Base-by-base conservation (phyloP, 805 yeast species). In the Cyberlindnera mycetangii region DNA sequence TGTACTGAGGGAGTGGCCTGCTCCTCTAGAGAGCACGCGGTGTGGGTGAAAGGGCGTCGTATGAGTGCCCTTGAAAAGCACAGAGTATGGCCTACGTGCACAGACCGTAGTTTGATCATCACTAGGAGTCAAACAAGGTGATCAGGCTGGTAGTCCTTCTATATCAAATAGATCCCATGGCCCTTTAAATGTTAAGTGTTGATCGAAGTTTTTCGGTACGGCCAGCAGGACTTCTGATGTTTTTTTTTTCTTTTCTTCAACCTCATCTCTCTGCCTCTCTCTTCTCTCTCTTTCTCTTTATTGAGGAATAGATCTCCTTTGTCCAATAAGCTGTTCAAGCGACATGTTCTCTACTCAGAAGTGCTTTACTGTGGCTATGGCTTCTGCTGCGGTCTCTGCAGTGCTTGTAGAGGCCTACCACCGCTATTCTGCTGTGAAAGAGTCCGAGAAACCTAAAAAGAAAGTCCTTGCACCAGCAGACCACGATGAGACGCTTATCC, bases 401-500 rank as follows among this genome's bases (percentile, higher is more conserved):
- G 64, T 60, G 24, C 47, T 61, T 19, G 36, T 58, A 5, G 70
- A 67, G 33, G 55, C 50, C 5, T 53, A 16, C 56, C 62, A 36
- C 51, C 59, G 53, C 53, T 61, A 32, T 35, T 34, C 30, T 15
- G 37, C 33, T n/a, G n/a, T 20, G 9, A 16, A 22, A 22, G 35
- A 19, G 45, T 40, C 39, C 31, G 15, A 28, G 18, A 42, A 31
- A 36, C 42, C 37, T 41, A 44, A 34, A 14, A 33, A 20, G 39
- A 41, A 25, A 11, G 25, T 36, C 6, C 15, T 35, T 7, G 21
- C 10, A 9, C 38, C 50, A 12, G 39, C 25, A 9, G 50, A 54
- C 15, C 71, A 78, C 51, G 78, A 76, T 44, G 93, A 85, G 55
- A 85, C 79, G 41, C 76, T 93, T 50, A 83, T 89, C 39, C 78